Conservation (phyloP, 192 early-diverging fungal genomes). For the Allomyces arbusculus region DNA sequence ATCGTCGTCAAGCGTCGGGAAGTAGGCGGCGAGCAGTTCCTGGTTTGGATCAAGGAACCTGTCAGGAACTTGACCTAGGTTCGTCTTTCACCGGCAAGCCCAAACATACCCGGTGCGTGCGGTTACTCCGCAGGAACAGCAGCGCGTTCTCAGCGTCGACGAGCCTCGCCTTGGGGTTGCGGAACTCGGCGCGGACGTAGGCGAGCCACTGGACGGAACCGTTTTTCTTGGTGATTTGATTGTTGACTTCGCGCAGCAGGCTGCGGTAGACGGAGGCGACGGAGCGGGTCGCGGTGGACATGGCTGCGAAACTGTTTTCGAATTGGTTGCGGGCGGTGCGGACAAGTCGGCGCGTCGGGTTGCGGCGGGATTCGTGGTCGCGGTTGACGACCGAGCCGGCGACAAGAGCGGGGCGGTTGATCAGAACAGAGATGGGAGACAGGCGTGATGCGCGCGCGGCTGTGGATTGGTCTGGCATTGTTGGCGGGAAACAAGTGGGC, state of each 20-base stretch:
- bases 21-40: background rate
- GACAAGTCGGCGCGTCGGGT: too few relatives aligned
- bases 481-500: too few relatives aligned
- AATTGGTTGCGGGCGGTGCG: too few relatives aligned
- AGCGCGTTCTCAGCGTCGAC: background rate
- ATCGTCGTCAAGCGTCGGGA: background rate
- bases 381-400: too few relatives aligned
- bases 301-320: too few relatives aligned
- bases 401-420: too few relatives aligned
- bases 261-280: background rate
- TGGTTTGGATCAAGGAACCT: background rate
- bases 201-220: background rate
- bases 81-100: too few relatives aligned
- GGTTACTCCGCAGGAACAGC: background rate
- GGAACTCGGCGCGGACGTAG: background rate
- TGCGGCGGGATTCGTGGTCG: too few relatives aligned
- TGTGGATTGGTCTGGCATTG: too few relatives aligned
- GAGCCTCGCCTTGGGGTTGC: background rate
- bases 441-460: too few relatives aligned
- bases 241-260: background rate
- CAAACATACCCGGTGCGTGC: background rate
- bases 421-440: too few relatives aligned
- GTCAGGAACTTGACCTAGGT: too few relatives aligned
- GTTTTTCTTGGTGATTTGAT: background rate
- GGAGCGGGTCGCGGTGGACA: background rate